Evolutionary conservation across 306 rosid species (phyloP).

Genomic region (Chamaecrista fasciculata): DNA sequence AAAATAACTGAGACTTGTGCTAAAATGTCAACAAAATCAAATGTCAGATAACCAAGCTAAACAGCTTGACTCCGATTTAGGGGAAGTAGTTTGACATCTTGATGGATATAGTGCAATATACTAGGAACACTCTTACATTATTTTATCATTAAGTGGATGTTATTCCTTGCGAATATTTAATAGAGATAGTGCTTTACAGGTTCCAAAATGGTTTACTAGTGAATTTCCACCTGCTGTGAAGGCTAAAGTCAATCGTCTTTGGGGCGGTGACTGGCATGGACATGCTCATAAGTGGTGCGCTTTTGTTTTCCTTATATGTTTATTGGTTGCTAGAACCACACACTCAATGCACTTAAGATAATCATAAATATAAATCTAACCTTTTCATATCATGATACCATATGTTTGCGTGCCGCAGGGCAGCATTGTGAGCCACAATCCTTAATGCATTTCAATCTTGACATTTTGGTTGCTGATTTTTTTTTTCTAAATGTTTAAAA

Average conservation of each 20-base stretch:
- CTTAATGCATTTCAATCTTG: not conserved
- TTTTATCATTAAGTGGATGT: conserved; percentile 1
- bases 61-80: not conserved
- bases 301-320: conserved; percentile 13
- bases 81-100: conserved; percentile 17
- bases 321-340: not conserved
- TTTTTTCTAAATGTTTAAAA: not conserved
- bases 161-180: conserved; percentile 24
- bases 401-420: not conserved
- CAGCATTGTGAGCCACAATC: not conserved
- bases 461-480: not conserved
- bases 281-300: conserved; percentile 93
- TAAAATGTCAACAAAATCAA: not conserved
- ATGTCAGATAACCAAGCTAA: conserved; percentile 12
- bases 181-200: conserved; percentile 47
- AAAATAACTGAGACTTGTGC: not conserved
- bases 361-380: not conserved
- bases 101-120: conserved; percentile 8
- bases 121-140: not conserved
- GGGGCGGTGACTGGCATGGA: conserved; percentile 99
- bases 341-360: not conserved
- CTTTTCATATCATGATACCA: not conserved
- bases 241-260: conserved; percentile 90
- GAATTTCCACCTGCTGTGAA: conserved; percentile 96
- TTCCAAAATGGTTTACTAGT: conserved; percentile 81